Conservation (phyloP, 805 yeast species). For the Sugiyamaella smithiae region DNA sequence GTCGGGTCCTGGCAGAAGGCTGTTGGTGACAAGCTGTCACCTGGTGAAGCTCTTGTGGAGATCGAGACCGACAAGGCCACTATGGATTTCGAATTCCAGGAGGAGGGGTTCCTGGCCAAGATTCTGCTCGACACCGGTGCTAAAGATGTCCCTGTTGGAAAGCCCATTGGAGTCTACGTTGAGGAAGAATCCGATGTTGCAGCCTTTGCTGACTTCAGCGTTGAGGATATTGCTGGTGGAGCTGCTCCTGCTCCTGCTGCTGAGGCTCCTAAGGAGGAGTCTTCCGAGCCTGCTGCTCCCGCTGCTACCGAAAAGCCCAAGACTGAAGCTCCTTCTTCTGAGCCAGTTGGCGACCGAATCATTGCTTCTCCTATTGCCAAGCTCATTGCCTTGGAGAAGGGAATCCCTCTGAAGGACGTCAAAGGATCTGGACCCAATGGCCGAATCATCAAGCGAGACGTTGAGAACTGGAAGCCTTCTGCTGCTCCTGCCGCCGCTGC, state of each 20-base stretch:
- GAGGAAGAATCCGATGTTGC: constrained; percentile 80
- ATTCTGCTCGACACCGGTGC: constrained; percentile 79
- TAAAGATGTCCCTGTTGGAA: constrained; percentile 87
- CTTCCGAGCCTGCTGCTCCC: constrained; percentile 42
- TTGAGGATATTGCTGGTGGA: constrained; percentile 66
- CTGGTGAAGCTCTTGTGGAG: constrained; percentile 96
- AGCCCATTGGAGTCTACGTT: constrained; percentile 95
- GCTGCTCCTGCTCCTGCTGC: constrained; percentile 40
- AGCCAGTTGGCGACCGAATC: constrained; percentile 52
- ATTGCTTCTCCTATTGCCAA: constrained; percentile 95
- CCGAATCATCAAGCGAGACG: constrained; percentile 87
- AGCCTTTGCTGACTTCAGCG: constrained; percentile 83
- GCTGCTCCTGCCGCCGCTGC: constrained; percentile 38
- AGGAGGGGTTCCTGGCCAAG: constrained; percentile 90
- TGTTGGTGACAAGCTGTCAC: constrained; percentile 81
- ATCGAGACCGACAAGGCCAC: constrained; percentile 97
- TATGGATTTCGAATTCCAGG: constrained; percentile 98
- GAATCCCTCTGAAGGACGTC: constrained; percentile 78
- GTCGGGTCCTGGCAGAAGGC: constrained; percentile 86
- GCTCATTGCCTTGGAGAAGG: constrained; percentile 87
- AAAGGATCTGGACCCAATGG: constrained; percentile 95
- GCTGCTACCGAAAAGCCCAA: constrained; percentile 93
- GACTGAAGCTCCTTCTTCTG: constrained; percentile 38
- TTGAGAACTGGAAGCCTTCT: constrained; percentile 61
- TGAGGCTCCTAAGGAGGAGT: constrained; percentile 41